phyloP scores from a whole-genome alignment of 1,139 yeast species.

The Hyphopichia fennica region DNA sequence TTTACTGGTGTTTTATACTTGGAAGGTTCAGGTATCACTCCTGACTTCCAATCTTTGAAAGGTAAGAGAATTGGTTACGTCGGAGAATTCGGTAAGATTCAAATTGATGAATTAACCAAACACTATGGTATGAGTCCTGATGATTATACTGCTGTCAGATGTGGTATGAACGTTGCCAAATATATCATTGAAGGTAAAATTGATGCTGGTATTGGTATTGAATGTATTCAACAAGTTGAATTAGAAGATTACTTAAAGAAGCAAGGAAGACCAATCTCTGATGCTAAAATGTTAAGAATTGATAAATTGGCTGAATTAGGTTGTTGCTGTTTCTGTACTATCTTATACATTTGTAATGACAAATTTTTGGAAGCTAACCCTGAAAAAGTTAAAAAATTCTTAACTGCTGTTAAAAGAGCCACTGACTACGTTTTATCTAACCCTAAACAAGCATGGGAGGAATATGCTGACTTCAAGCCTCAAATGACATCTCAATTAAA shows the following conservation, averaged over 20 bases:
- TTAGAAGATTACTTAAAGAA: constrained; percentile 50
- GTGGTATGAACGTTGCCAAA: constrained; percentile 62
- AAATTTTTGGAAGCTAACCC: constrained; percentile 49
- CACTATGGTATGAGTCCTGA: constrained; percentile 56
- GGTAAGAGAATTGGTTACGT: constrained; percentile 59
- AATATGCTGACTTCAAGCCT: constrained; percentile 50
- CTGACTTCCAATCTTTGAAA: constrained; percentile 51
- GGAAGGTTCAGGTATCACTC: constrained; percentile 51
- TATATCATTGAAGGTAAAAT: constrained; percentile 54
- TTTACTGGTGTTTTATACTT: constrained; percentile 57
- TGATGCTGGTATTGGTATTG: constrained; percentile 61
- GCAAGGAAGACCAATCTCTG: constrained; percentile 45
- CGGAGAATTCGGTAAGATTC: constrained; percentile 61
- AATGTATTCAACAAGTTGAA: constrained; percentile 60
- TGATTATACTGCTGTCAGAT: constrained; percentile 60
- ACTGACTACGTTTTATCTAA: constrained; percentile 46
- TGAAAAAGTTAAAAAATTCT: constrained; percentile 44
- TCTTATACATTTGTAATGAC: constrained; percentile 56
- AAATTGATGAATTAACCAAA: constrained; percentile 55
- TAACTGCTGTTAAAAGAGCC: constrained; percentile 51
- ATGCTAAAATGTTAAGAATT: constrained; percentile 57
- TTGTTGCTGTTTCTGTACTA: constrained; percentile 61
- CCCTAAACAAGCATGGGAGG: constrained; percentile 49
- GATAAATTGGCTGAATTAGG: constrained; percentile 59
- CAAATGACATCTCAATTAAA: constrained; percentile 42